Percentiles rank a stretch among this genome's conserved stretches.
Conservation (phyloP, 116 monocot species). For the Cymodocea nodosa region DNA sequence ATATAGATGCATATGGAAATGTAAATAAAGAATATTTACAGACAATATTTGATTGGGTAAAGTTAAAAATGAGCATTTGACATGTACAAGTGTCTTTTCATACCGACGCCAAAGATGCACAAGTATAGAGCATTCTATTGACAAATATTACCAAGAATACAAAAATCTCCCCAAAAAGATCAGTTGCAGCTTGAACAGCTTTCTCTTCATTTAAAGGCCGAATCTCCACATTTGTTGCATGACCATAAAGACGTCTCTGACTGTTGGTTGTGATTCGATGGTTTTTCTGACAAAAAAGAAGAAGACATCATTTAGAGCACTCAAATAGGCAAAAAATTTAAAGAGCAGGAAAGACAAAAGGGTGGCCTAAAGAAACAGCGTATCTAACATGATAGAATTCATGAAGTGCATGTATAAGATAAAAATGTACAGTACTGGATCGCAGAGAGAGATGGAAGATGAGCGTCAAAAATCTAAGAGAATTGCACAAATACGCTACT, state of each 20-base stretch:
- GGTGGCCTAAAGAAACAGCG: too few species aligned
- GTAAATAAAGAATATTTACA: too few species aligned
- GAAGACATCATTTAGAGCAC: not conserved
- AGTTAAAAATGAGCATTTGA: not conserved
- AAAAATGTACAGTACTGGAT: too few species aligned
- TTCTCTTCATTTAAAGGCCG: conserved; percentile 81
- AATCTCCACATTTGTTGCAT: conserved; percentile 70
- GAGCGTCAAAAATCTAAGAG: too few species aligned
- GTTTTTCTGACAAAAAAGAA: conserved; percentile 31
- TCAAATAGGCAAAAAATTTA: not conserved
- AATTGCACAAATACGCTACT: too few species aligned
- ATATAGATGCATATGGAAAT: too few species aligned
- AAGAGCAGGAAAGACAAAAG: too few species aligned
- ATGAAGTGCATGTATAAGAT: too few species aligned
- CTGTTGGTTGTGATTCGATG: conserved; percentile 67
- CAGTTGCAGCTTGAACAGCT: conserved; percentile 83
- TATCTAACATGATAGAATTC: too few species aligned
- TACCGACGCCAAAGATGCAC: not conserved
- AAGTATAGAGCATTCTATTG: not conserved
- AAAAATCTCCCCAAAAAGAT: conserved; percentile 80
- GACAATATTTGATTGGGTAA: too few species aligned
- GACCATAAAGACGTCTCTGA: conserved; percentile 76
- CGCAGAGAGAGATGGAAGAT: too few species aligned
- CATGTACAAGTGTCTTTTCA: not conserved
- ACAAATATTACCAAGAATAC: conserved; percentile 45